Percentiles rank a stretch among this genome's conserved stretches.
These are phyloP conservation scores for Xylariaceae sp. DNA, from an alignment of 2,329 filamentous ascomycete species.

Conservation along the genomic window DNA sequence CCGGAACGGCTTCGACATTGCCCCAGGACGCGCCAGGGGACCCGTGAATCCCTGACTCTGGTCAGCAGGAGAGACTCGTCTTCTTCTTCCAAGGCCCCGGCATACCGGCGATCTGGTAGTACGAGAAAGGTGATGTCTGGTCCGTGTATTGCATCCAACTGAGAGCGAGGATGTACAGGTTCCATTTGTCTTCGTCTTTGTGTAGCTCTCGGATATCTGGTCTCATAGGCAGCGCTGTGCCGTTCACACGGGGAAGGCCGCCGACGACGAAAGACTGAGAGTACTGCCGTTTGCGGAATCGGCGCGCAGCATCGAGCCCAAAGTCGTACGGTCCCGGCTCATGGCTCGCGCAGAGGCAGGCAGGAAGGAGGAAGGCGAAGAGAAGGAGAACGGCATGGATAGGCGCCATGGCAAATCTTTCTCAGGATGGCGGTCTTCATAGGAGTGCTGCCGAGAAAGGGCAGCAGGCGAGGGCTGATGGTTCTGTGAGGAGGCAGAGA, in stretches of 20 bases:
- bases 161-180: constrained; percentile 68
- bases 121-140: constrained; percentile 59
- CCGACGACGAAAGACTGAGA: constrained; percentile 30
- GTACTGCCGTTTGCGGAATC: constrained; percentile 32
- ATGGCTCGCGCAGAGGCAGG: constrained; percentile 5
- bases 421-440: too few relatives aligned
- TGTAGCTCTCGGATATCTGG: constrained; percentile 62
- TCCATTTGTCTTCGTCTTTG: constrained; percentile 59
- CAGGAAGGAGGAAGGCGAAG: constrained; percentile 5
- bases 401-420: constrained; percentile 2
- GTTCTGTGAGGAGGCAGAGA: too few relatives aligned
- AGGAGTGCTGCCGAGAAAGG: too few relatives aligned
- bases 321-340: constrained; percentile 31
- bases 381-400: constrained; percentile 3
- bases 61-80: constrained; percentile 9
- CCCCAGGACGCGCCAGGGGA: constrained; percentile 56
- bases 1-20: constrained; percentile 39
- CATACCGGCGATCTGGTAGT: constrained; percentile 69
- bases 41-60: constrained; percentile 64
- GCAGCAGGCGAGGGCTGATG: too few relatives aligned
- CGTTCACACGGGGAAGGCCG: constrained; percentile 33
- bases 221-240: constrained; percentile 40
- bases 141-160: constrained; percentile 62
- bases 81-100: too few relatives aligned
- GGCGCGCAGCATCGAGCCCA: constrained; percentile 31